Base-by-base conservation (phyloP, 345 rosid species). In the Geranium rotundifolium region DNA sequence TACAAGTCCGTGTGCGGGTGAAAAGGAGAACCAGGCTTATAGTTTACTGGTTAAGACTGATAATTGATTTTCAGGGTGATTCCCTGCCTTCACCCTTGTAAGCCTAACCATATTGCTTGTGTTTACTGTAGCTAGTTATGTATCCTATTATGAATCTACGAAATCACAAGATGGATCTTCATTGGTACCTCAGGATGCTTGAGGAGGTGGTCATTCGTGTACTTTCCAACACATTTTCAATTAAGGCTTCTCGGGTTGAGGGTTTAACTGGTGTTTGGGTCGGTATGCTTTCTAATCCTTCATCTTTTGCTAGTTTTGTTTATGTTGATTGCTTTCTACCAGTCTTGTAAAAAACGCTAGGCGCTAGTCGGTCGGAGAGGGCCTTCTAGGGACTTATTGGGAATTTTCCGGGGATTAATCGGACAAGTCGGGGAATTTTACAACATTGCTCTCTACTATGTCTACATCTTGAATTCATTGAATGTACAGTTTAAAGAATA, bases 211-310 rank as follows among this genome's bases (percentile, higher is more conserved):
- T 83, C 60, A 82, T 89, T 66, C 86, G 93, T 69, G 85, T 82
- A 67, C 89, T 87, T 63, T 76, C 80, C 56, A 79, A 84, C 1
- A 66, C 83, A 30, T 92, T 92, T 67, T 80, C 84, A 3, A 79
- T 92, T 67, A 72, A 73, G 71, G 93, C 93, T 72, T 87, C 95
- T 8, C 83, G 88, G 58, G 17, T 79, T 52, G 84, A 83, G 58
- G 93, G 93, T 67, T 72, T 92, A 57, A 89, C 95, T 39, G 98
- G 98, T 17, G 93, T 89, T 71, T 92, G 95, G 96, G 79, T 81
- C 46, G 93, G 98, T 87, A 79, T 72, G 78, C 65, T 63, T 49
- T 57, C 23, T 27, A 5, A 1, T 56, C 31, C 59, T 58, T 64
- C 62, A 17, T 64, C 57, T 49, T 61, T 50, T n/a, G 29, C 31